Percentiles rank a stretch among this genome's conserved stretches.
These are phyloP conservation scores for Spencermartinsiella ligniputridi DNA, from an alignment of 1,139 yeast genomes.

Conservation along the genomic window DNA sequence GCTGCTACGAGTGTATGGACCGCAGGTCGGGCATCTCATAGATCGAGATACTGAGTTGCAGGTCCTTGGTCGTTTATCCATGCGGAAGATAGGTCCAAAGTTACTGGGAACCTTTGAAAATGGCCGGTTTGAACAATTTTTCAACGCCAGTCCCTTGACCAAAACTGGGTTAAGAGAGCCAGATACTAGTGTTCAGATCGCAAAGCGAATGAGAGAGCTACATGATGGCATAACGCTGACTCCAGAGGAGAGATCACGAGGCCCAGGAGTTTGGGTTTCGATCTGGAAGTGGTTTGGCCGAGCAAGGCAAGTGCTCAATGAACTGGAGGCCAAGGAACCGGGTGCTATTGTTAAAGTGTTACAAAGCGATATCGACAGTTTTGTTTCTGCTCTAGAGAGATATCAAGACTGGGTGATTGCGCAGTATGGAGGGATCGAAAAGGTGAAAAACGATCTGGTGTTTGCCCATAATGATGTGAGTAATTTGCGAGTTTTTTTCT, in stretches of 20 bases:
- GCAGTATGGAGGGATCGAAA: constrained; percentile 44
- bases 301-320: constrained; percentile 43
- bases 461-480: constrained; percentile 71
- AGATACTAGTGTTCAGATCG: constrained; percentile 76
- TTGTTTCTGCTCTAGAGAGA: constrained; percentile 42
- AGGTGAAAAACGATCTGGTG: constrained; percentile 48
- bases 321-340: constrained; percentile 21
- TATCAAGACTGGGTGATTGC: constrained; percentile 62
- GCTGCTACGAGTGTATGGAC: constrained; percentile 83
- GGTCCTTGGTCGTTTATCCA: constrained; percentile 66
- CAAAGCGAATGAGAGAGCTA: constrained; percentile 93
- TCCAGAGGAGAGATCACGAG: constrained; percentile 44
- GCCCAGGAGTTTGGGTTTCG: constrained; percentile 67
- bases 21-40: constrained; percentile 78
- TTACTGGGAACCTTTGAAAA: constrained; percentile 83
- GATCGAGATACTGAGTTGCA: constrained; percentile 80
- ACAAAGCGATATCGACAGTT: constrained; percentile 47
- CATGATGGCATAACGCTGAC: constrained; percentile 75
- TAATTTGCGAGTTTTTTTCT: constrained; percentile 49
- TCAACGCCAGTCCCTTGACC: constrained; percentile 72
- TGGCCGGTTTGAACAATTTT: constrained; percentile 88
- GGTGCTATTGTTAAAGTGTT: constrained; percentile 19
- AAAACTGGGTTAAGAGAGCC: constrained; percentile 70
- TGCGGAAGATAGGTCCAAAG: constrained; percentile 80
- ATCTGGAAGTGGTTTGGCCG: constrained; percentile 67